Base-by-base conservation (phyloP, 352 stramenopile species). In the Phytopythium delawarense region DNA sequence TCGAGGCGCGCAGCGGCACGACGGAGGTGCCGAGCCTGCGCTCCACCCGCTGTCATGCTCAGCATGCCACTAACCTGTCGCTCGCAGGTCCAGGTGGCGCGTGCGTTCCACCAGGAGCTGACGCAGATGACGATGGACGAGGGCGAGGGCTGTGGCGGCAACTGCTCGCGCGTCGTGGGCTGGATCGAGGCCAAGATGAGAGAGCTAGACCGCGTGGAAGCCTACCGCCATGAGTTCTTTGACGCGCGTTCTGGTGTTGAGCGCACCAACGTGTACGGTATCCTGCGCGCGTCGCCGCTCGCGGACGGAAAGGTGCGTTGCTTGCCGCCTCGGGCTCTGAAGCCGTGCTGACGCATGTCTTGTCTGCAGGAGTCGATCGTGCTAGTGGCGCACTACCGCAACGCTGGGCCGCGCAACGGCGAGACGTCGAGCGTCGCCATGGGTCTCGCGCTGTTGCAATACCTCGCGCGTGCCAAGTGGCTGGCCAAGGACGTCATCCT, bases 401-500 rank as follows among this genome's bases (percentile, higher is more conserved):
- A 88, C 37, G 67, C 78, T 2, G 80, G 79, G 7, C 39, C 39
- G 9, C 20, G 59, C 11, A 80, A 74, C 52, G 72, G 73, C 20
- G 64, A 75, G 30, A 76, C 82, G 58, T 90, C 86, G 9, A 72
- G 79, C 5, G 64, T 93, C 30, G 59, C 79, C 6, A 52, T 93
- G 28, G 81, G 80, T 1, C 53, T 94, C 12, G 77, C 72, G 25
- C 57, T 94, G 57, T 67, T 94, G 5, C 63, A 82, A 37, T 82
- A 86, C 59, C 75, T 94, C 48, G 63, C 71, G 2, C 65, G 67
- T 28, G 81, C 72, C 7, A 89, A 86, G 49, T 94, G 86, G 86
- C 74, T 94, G 51, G 84, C 86, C 15, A 94, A 94, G 54, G 82
- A 94, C 46, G 67, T 94, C n/a, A 81, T 93, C 53, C 63, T 94